Base-by-base conservation (phyloP, 306 rosid genomes). In the Heteromeles arbutifolia region DNA sequence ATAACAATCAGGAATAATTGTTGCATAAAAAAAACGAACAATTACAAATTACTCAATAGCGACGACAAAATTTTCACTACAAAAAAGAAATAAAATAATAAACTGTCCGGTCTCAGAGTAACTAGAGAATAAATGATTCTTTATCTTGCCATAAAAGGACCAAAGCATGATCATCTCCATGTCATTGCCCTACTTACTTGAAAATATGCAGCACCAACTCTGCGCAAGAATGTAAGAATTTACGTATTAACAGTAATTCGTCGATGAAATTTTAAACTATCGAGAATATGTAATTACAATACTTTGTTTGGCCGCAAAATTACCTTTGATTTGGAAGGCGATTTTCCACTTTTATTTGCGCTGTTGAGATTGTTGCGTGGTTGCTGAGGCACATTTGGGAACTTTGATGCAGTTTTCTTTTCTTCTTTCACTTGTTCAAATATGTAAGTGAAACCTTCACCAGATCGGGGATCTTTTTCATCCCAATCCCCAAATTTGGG, bases 401-500 rank as follows among this genome's bases (percentile, higher is more conserved):
- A 3, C 61, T 66, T 4, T 48, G 67, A 22, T 39, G 73, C 80
- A 21, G 37, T 57, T 41, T 80, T 71, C 29, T 85, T 88, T 70
- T 84, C 84, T 26, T 74, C 70, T 61, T 83, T 86, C 22, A 83
- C 26, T 62, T 29, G 78, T 18, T 76, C 61, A 77, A 86, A 89
- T 12, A 81, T 83, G 21, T 48, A 17, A 7, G 89, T 77, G 34
- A 31, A 89, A 4, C 82, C 83, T 54, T 86, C 93, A 44, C 93
- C 93, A 32, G 90, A 77, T 39, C 39, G 63, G 5, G 86, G 85
- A 54, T 89, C 86, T 8, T 48, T 56, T 28, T 80, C 89, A 75
- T 89, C 89, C 93, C 90, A 86, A 39, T 69, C 82, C 19, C 90
- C 90, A 41, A 89, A 89, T 83, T 89, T 84, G 41, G 90, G 90